Base-by-base conservation (phyloP, 768 basidiomycete genomes). In the Hygrocybe coccinea region DNA sequence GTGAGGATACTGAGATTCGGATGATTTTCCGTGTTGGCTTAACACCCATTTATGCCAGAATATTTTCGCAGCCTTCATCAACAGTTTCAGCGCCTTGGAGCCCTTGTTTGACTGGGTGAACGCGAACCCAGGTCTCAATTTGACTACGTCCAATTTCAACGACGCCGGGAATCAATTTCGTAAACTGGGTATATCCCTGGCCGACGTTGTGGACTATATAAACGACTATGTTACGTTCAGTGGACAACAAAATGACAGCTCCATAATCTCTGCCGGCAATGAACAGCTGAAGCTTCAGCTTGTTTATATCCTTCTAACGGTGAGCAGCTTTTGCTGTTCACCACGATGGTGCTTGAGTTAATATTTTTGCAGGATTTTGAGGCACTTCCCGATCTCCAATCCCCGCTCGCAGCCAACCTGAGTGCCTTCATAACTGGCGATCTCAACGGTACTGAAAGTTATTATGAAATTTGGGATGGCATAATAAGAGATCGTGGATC, bases 121-220 rank as follows among this genome's bases (percentile, higher is more conserved):
- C 19, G 5, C 2, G 3, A 37, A 52, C 12, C 36, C 50, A 21
- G 36, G 36, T 11, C 33, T 41, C 38, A 38, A n/a, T 4, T 37
- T 52, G 36, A 36, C 15, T 9, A 35, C 50, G 12, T 52, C 38
- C 8, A 24, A 52, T 8, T 52, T 52, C 24, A 4, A 10, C 7
- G 9, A 29, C 24, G 3, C 50, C 17, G 17, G 21, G 2, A 12
- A 5, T 9, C 3, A 4, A 52, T 52, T 39, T n/a, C 34, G 21
- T 17, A 52, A 19, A n/a, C 36, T 52, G 36, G 50, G 50, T 15
- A 24, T 39, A 33, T 52, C 50, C 7, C n/a, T 39, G 50, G 50
- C 37, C 15, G 2, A 24, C 17, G 19, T 38, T 3, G 50, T 41
- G 33, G 50, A 14, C 15, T 37, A 10, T 8, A 6, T 52, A 3